Evolutionary conservation across 805 yeast species (phyloP), one percentile per base, ranked within the genome.

Genomic region (Wickerhamiella kurtzmanii): DNA sequence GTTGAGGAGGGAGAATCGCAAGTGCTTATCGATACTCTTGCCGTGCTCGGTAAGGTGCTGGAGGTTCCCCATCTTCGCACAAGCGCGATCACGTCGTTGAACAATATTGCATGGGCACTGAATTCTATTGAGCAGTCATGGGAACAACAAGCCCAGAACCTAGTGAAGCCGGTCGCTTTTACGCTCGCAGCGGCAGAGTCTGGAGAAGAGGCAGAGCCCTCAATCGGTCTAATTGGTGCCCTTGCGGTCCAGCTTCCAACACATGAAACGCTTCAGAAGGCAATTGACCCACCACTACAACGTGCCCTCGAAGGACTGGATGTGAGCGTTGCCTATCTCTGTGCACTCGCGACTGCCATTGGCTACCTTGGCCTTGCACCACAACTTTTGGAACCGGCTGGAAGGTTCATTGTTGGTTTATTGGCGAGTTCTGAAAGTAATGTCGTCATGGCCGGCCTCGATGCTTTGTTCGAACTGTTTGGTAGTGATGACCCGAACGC

Each of bases 401-500:
- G 44, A 4, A 36, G 47, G 25, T 41, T 53, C 6, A 36, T 54
- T 3, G 37, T 53, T 32, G 18, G 32, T 9, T 45, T 59, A 17
- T 52, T 45, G 35, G 22, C 43, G 8, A 35, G 52, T 5, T 53
- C 56, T 4, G 53, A 51, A 28, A 62, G 68, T 1, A 71, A 67
- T 50, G 61, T 77, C 9, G 64, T 77, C 3, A 62, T 77, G 37
- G 89, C 81, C 50, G 65, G 80, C 21, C 62, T 84, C 19, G 80
- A 84, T 56, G 67, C 75, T 2, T 57, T 87, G 4, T 85, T 77
- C 62, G 96, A 86, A 50, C 69, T 87, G 4, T 92, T 81, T 64
- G 82, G 82, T 13, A 97, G 92, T 64, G 73, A 73, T 35, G 65
- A 61, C 20, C 22, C 5, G 25, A 18, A 38, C n/a, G 18, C 18